Evolutionary conservation across 768 basidiomycete species (phyloP), one percentile per base, ranked within the genome.

Genomic region (Leccinum fibrillosum): DNA sequence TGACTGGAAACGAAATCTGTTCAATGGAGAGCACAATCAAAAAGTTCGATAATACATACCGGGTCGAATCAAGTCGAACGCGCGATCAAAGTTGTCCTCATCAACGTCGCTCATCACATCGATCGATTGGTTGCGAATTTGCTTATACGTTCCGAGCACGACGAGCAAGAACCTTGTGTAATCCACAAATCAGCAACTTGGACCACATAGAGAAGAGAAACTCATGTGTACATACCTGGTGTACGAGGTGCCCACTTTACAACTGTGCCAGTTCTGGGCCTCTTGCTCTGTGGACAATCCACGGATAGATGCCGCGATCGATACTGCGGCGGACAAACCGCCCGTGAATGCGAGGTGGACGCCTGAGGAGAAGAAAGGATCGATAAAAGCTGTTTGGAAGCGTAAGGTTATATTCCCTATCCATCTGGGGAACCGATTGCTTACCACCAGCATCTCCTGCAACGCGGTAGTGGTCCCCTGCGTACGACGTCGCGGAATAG

Each of bases 381-480:
- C 61, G 7, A 62, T 51, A 47, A 61, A 62, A 5, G 59, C 61
- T 62, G 45, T 23, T 21, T 12, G 23, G 21, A 47, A 13, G 23
- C 5, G 19, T 47, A 7, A 47, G 45, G 17, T 39, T n/a, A 39
- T 39, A n/a, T 39, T 39, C 8, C 37, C 37, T 10, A 39, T 39
- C 9, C 37, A 39, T 39, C 39, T 47, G 45, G 45, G 25, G 42
- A 51, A n/a, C 8, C 12, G 15, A 11, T 17, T 8, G 23, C 37
- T 19, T n/a, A 60, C 56, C 56, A 44, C 52, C 61, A 6, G 84
- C 84, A 67, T 86, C 85, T 17, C 85, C 84, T 25, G 82, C 66
- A 47, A 86, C 81, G 32, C 85, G 75, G 63, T 78, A 86, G 25
- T 77, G 73, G 30, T 70, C 69, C 0, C 82, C 83, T 12, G 80